Percentiles rank a stretch among this genome's conserved stretches.
These are phyloP conservation scores for Malassezia furfur DNA, from an alignment of 1,284 basidiomycete genomes.

Conservation along the genomic window DNA sequence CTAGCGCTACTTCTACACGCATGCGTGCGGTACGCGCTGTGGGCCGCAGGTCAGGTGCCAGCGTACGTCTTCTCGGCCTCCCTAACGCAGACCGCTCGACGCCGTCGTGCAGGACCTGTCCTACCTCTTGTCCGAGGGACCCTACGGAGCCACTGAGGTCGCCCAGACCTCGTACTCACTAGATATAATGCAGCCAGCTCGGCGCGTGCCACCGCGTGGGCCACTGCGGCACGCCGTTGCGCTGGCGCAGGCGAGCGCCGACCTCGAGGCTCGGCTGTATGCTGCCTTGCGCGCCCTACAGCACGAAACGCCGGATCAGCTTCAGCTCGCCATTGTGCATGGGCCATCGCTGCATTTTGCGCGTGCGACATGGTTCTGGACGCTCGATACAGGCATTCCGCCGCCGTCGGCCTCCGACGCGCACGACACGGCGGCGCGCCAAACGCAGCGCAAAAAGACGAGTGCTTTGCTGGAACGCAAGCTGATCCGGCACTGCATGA, in stretches of 20 bases:
- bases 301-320: background rate
- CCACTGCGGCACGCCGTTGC: background rate
- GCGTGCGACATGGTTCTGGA: background rate
- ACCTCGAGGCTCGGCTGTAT: background rate
- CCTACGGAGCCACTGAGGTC: background rate
- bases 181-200: background rate
- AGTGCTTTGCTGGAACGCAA: conserved; percentile 27
- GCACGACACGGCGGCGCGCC: conserved; percentile 6
- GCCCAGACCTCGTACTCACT: background rate
- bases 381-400: background rate
- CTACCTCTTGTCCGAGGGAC: too few species aligned
- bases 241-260: background rate
- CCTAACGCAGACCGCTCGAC: background rate
- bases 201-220: background rate
- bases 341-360: conserved; percentile 10
- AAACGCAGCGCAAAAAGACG: conserved; percentile 22
- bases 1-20: conserved; percentile 19
- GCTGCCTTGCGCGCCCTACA: background rate
- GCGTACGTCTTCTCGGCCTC: conserved; percentile 11
- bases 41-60: conserved; percentile 25
- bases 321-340: conserved; percentile 6
- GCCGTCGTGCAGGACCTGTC: background rate
- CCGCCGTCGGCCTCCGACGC: background rate
- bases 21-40: conserved; percentile 25
- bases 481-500: conserved; percentile 25